Evolutionary conservation across 164 flowering plant genomes (phyloP), one percentile per base, ranked within the genome.

Genomic region (Umbilicus rupestris): DNA sequence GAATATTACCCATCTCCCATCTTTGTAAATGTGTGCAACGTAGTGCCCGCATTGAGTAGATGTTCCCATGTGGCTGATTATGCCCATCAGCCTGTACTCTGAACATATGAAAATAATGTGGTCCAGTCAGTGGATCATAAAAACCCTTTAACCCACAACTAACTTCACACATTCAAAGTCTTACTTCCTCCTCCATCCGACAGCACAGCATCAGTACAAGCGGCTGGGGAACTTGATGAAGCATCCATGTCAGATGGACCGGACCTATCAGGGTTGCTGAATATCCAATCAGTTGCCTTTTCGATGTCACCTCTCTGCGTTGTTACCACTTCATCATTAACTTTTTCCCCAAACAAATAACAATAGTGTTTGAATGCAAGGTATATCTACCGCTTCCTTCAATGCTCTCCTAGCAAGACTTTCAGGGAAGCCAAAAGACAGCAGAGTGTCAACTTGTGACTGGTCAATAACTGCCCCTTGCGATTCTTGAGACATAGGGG

Each of bases 11-110:
- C 99, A 95, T 71, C 87, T 78, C 10, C 96, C 97, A 50, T 95
- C 94, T 75, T 95, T 92, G 26, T 72, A 44, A 29, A 95, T 80
- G 75, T 95, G 99, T 64, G 99, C 97, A 50, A 95, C 97, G 68
- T 95, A 95, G 74, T 95, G 99, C 11, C 99, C 99, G 37, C 99
- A 95, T 0, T 88, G 99, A 3, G 96, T 90, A 8, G 99, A 95
- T 42, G 97, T 92, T 64, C 99, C 99, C 24, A 92, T 95, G 81
- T 95, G 99, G 74, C 99, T 95, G 72, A 95, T 85, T 22, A 95
- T 65, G 65, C 97, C 99, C 42, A 90, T 79, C n/a, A 95, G 97
- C 72, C 78, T 79, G 80, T 95, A 95, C 72, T 73, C 99, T 95
- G 94, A 72, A 79, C 6, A n/a, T 37, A 68, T 39, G 49, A 59